Conservation (phyloP, 495 filamentous ascomycete species). For the Penicillium simplicissimum region DNA sequence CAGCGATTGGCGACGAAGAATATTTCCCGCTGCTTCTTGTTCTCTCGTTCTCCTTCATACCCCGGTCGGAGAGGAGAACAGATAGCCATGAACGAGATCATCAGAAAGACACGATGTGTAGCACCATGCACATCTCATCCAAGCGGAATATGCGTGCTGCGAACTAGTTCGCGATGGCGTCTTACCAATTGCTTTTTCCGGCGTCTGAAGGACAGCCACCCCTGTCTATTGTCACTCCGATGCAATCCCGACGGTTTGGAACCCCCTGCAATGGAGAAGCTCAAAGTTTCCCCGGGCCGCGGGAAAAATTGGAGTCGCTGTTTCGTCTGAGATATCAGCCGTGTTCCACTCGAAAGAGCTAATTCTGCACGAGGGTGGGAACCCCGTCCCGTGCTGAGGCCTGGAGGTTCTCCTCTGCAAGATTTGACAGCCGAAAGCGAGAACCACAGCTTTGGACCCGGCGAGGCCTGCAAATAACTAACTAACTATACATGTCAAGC, state of each 20-base stretch:
- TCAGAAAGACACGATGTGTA: background rate
- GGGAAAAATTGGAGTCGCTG: background rate
- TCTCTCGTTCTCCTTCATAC: background rate
- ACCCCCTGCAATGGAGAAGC: slow-evolving; percentile 1
- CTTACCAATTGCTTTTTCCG: background rate
- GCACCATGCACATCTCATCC: background rate
- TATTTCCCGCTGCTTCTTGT: background rate
- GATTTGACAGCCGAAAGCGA: slow-evolving; percentile 9
- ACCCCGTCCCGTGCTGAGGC: slow-evolving; percentile 5
- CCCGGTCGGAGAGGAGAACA: background rate
- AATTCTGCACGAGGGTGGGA: slow-evolving; percentile 17
- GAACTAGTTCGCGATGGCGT: background rate
- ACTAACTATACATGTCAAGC: background rate
- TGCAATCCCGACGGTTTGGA: slow-evolving; percentile 9
- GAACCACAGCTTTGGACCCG: slow-evolving; percentile 1
- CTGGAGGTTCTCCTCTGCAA: background rate
- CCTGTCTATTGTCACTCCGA: slow-evolving; percentile 2
- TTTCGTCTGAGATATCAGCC: background rate
- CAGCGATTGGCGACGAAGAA: background rate
- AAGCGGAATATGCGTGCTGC: background rate
- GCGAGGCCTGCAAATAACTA: slow-evolving; percentile 6
- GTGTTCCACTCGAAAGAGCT: background rate
- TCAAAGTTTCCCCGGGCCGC: slow-evolving; percentile 5
- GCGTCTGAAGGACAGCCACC: slow-evolving; percentile 1
- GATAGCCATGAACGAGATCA: background rate